Conservation (phyloP, 805 yeast species). For the Starmerella potacharoeniae region DNA sequence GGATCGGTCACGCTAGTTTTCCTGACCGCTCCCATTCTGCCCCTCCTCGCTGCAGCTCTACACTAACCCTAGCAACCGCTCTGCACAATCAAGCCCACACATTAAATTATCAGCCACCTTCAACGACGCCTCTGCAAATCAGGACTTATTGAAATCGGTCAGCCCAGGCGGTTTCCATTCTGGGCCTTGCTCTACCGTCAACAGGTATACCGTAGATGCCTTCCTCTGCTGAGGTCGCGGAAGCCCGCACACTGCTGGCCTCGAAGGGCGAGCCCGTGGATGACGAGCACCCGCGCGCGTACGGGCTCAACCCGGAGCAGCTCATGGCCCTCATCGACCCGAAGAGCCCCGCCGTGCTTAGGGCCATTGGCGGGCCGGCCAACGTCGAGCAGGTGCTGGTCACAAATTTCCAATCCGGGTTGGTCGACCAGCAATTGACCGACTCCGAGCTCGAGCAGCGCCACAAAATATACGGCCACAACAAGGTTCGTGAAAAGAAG, state of each 20-base stretch:
- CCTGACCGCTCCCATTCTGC: not conserved
- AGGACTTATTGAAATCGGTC: not conserved
- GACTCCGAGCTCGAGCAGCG: constrained; percentile 29
- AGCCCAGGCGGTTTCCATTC: not conserved
- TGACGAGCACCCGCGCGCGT: constrained; percentile 7
- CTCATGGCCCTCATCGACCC: constrained; percentile 29
- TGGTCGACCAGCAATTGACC: constrained; percentile 22
- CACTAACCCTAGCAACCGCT: constrained; percentile 1
- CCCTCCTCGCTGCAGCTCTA: not conserved
- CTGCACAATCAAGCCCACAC: not conserved
- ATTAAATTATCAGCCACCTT: constrained; percentile 3
- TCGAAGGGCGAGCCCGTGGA: constrained; percentile 3
- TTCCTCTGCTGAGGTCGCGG: not conserved
- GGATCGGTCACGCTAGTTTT: not conserved
- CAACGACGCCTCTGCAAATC: not conserved
- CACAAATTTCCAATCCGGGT: constrained; percentile 27
- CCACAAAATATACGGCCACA: constrained; percentile 48
- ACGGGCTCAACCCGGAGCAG: constrained; percentile 19
- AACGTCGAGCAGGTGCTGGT: constrained; percentile 26
- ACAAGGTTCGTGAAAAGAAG: constrained; percentile 59
- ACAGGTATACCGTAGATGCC: not conserved
- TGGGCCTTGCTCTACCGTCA: not conserved
- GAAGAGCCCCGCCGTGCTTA: constrained; percentile 29
- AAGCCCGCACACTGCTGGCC: constrained; percentile 15
- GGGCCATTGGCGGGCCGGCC: constrained; percentile 31